Evolutionary conservation across 2,329 filamentous ascomycete species (phyloP).

Genomic region (Pestalotiopsis sp.): DNA sequence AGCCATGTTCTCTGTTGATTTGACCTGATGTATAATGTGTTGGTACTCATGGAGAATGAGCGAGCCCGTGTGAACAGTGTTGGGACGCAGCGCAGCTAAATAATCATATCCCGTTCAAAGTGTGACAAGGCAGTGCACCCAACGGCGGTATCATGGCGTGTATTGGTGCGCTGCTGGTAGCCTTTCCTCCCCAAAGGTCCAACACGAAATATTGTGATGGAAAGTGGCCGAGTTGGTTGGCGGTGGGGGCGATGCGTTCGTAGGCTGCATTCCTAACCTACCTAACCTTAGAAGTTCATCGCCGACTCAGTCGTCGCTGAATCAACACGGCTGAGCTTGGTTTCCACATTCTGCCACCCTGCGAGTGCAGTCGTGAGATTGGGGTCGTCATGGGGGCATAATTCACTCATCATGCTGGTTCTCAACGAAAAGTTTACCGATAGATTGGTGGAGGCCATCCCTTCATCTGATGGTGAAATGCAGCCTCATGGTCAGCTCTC

Average conservation of each 20-base stretch:
- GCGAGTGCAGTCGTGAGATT: neutral
- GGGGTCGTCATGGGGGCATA: neutral
- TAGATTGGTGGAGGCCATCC: neutral
- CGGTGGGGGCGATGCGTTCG: neutral
- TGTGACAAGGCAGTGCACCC: neutral
- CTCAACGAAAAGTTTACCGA: neutral
- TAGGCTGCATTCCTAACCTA: neutral
- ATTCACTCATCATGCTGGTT: neutral
- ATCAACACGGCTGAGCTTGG: neutral
- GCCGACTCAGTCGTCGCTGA: neutral
- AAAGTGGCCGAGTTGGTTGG: neutral
- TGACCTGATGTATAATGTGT: neutral
- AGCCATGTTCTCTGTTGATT: neutral
- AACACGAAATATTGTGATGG: neutral
- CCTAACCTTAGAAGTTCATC: neutral
- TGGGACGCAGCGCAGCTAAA: neutral
- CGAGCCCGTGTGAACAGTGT: neutral
- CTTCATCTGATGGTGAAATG: neutral
- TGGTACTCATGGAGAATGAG: neutral
- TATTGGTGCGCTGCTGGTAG: neutral
- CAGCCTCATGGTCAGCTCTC: neutral
- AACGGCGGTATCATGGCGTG: neutral
- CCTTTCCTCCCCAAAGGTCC: neutral
- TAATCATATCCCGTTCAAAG: neutral
- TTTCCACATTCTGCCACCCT: neutral